Evolutionary conservation across 305 asterid genomes (phyloP), one percentile per base, ranked within the genome.

Genomic region (Withania somnifera): DNA sequence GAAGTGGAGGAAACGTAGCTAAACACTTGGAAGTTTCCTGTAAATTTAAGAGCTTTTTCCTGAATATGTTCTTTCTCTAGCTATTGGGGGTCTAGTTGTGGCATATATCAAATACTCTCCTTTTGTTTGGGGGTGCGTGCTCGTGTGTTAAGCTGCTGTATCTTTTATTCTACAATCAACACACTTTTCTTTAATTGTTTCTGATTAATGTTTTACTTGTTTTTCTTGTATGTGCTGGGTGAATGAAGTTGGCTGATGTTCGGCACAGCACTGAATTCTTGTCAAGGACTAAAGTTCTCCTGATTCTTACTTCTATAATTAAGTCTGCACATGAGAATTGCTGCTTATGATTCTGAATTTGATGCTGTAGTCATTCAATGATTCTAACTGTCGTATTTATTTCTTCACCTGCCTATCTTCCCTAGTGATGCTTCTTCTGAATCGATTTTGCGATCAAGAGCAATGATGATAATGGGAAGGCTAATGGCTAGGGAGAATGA

Each of bases 381-480:
- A 36, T 79, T 79, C 28, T 28, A 51, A 58, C 36, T 36, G 38
- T 58, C 58, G 8, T 58, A 78, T 38, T 22, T 58, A 10, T 34
- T 78, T 56, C 71, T 77, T 26, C 53, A 50, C 11, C 61, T 51
- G 83, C 52, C 78, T 60, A 77, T 42, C 54, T 82, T 63, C 56
- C 64, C 32, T 80, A 94, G 98, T 90, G 87, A 88, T 90, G 92
- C 75, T 81, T 89, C 93, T 66, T 86, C 97, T 52, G 98, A 93
- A n/a, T 88, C 97, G 80, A 87, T 91, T 68, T 88, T 93, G 85
- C 91, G 97, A 89, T 93, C 98, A 71, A 92, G 99, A 88, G 93
- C 98, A 77, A 90, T 94, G 97, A 86, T 89, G 95, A 92, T 93
- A 87, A 87, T 92, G 75, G 99, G 99, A 81, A 93, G 99, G 91